phyloP scores from a whole-genome alignment of 345 rosid species.

The Excoecaria cochinchinensis region DNA sequence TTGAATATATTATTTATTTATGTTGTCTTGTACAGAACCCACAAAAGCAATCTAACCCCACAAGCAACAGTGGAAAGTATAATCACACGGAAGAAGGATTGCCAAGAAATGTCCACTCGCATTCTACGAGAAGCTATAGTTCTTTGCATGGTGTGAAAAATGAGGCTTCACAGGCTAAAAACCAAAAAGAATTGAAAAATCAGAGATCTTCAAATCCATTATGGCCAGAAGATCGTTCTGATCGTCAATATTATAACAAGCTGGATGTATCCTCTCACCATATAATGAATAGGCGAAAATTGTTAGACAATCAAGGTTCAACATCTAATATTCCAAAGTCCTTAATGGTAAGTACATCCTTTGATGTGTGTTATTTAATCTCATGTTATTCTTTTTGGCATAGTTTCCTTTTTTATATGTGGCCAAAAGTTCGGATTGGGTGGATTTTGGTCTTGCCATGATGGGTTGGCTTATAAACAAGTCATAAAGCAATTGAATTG shows the following conservation, averaged over 20 bases:
- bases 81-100: conserved; percentile 47
- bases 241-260: no score
- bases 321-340: conserved; percentile 28
- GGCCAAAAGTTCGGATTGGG: no score
- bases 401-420: neutral
- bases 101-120: conserved; percentile 26
- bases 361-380: neutral
- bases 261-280: conserved; percentile 43
- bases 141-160: conserved; percentile 37
- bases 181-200: conserved; percentile 36
- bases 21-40: conserved; percentile 42
- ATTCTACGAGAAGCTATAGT: conserved; percentile 18
- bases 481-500: conserved; percentile 19
- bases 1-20: neutral
- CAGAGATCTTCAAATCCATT: conserved; percentile 50
- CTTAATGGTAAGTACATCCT: conserved; percentile 34
- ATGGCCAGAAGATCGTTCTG: conserved; percentile 24
- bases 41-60: conserved; percentile 40
- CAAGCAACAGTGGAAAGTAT: conserved; percentile 34
- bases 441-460: no score
- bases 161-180: conserved; percentile 35
- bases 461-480: neutral
- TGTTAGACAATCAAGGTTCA: conserved; percentile 34
- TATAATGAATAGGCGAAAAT: conserved; percentile 38
- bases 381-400: neutral